Evolutionary conservation across 1,139 yeast genomes (phyloP), one percentile per base, ranked within the genome.

Genomic region (Pichia sp.): DNA sequence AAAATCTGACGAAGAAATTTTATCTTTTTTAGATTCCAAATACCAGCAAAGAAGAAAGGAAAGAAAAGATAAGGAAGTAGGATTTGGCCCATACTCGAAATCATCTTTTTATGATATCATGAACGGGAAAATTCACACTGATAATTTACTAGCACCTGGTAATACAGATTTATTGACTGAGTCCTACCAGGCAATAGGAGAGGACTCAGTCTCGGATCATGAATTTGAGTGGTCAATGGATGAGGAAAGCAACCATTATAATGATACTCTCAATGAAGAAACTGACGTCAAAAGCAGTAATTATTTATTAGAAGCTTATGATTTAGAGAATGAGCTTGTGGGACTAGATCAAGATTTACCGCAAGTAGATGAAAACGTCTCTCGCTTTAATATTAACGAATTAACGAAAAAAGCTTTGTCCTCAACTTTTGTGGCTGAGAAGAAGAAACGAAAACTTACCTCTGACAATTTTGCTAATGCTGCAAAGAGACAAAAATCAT

Each of bases 41-140:
- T 69, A 68, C 49, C 56, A 59, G 6, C 48, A 53, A 8, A 59
- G 59, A 45, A 57, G 68, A 29, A 50, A 49, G 19, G 59, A 57
- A 19, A 52, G 67, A 42, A 63, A 61, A 26, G 57, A 57, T 16
- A 64, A 59, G 32, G 66, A 62, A n/a, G 57, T 63, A 19, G 68
- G 68, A 1, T 62, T 56, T 47, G 69, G 69, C 0, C 68, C 69
- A 1, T 66, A 55, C 52, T 55, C 59, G 10, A 64, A 61, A 38
- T 49, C 54, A 0, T 56, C 64, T 1, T 67, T 66, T 47, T 50
- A 32, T 34, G 56, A 57, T 3, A 61, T 60, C 13, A 55, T 66
- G 45, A 63, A 60, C 36, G 60, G 58, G 5, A 63, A 59, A 31
- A 50, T 58, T 5, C 38, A 50, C 6, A n/a, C 10, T 16, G 10